A percentile compares a stretch with the other conserved stretches of the same genome.
phyloP scores from a whole-genome alignment of 148 eudicot species.

The Fagopyrum esculentum region DNA sequence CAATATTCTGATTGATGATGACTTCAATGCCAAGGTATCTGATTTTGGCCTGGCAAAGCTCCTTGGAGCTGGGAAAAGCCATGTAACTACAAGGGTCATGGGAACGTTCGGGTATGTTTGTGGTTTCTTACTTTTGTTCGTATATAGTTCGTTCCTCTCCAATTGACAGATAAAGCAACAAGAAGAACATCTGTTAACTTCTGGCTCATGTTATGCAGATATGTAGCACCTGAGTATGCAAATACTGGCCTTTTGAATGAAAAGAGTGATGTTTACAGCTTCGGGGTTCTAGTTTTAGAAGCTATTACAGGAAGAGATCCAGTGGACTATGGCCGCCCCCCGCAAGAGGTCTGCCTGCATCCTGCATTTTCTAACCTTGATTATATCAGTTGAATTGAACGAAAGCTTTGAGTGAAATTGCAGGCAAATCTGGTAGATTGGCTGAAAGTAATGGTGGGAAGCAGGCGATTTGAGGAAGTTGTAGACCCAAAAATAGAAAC shows the following conservation, averaged over 20 bases:
- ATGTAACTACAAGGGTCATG: conserved; percentile 74
- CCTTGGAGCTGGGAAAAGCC: conserved; percentile 69
- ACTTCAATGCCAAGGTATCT: conserved; percentile 63
- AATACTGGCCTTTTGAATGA: conserved; percentile 70
- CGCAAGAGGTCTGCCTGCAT: conserved; percentile 40
- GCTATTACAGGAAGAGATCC: conserved; percentile 70
- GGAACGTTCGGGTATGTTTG: conserved; percentile 67
- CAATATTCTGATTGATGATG: conserved; percentile 63
- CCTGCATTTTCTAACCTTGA: neutral
- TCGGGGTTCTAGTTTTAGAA: conserved; percentile 61
- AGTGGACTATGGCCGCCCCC: conserved; percentile 63
- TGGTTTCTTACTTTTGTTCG: neutral
- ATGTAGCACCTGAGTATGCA: conserved; percentile 79
- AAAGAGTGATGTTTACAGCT: conserved; percentile 75
- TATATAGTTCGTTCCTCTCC: neutral
- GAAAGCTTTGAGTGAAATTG: conserved; percentile 11
- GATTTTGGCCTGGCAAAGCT: conserved; percentile 79
- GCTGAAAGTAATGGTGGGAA: conserved; percentile 78
- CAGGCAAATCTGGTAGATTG: conserved; percentile 73
- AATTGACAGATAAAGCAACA: neutral
- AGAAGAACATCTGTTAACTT: neutral
- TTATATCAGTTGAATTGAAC: neutral
- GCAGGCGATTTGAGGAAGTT: conserved; percentile 63
- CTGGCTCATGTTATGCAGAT: conserved; percentile 27
- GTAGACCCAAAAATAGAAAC: conserved; percentile 52